A percentile compares a stretch with the other conserved stretches of the same genome.
Evolutionary conservation across 208 protist genomes (phyloP).

Genomic region (Entamoeba invadens): DNA sequence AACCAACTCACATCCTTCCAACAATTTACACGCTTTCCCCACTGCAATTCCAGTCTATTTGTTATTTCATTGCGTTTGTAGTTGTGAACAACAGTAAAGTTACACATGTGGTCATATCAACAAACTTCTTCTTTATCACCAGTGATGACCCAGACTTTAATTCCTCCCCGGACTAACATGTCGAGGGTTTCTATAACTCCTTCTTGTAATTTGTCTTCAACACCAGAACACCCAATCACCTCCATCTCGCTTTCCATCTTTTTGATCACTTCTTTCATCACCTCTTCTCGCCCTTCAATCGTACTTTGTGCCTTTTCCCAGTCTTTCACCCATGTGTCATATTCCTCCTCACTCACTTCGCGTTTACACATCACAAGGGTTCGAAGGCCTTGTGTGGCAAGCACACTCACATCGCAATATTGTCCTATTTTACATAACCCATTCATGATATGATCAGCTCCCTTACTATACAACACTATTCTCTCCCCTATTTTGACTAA

Average conservation of each 20-base stretch:
- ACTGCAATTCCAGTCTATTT: neutral
- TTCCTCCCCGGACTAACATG: conserved; percentile 42
- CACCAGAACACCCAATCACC: conserved; percentile 23
- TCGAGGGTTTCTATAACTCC: conserved; percentile 39
- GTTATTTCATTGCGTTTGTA: no score
- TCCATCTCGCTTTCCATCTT: neutral
- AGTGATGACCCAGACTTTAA: conserved; percentile 86
- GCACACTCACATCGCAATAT: conserved; percentile 42
- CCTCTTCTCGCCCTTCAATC: neutral
- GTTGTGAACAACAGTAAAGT: no score
- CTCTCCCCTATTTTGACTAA: neutral
- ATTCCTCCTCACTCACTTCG: neutral
- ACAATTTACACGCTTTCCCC: neutral
- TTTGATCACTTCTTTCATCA: neutral
- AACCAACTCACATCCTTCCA: neutral
- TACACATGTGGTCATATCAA: no score
- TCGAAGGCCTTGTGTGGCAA: neutral
- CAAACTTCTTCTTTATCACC: conserved; percentile 98
- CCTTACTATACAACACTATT: neutral
- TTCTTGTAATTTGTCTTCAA: conserved; percentile 42
- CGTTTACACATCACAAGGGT: neutral
- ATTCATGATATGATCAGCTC: neutral
- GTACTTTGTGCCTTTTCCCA: neutral
- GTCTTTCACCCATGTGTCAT: neutral
- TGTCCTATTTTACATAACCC: neutral